Base-by-base conservation (phyloP, 768 basidiomycete genomes). In the Boletales sp. region DNA sequence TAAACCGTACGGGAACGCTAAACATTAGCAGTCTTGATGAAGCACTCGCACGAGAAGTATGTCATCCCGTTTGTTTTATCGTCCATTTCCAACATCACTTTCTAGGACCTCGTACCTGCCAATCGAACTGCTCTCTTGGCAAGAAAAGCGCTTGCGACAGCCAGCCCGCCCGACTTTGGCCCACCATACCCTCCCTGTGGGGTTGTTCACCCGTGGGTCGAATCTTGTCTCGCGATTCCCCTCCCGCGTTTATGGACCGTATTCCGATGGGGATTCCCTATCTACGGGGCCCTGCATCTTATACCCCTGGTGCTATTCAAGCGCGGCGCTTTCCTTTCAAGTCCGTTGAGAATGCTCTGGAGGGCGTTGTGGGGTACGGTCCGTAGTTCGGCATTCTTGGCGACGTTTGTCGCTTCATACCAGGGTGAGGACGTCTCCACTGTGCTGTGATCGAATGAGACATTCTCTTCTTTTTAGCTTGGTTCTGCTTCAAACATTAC, bases 271-370 rank as follows among this genome's bases (percentile, higher is more conserved):
- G 92, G 89, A 71, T 65, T 87, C 39, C 87, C 83, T 4, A 81
- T 86, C 36, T 98, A 98, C 59, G 86, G 90, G 18, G 93, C 91
- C 0, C 69, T 98, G 30, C 95, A 97, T 66, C 79, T 97, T 51
- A 80, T 97, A 27, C 94, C 95, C 2, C 77, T 86, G 41, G 71
- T 97, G 11, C 71, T 97, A 5, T 91, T 98, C 68, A 89, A 90
- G 58, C 74, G 86, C 35, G 74, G 77, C 21, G 68, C 73, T 0
- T 88, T 95, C 64, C 60, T 77, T 43, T 73, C 78, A 38, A 80
- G 84, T 57, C 94, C 94, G 0, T 65, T 75, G 18, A 72, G 70
- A 37, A 84, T 94, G 71, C 67, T 93, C 2, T 62, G 82, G 9
- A 80, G 75, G 50, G 83, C 88, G 0, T 72, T 77, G 0, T 67